These are phyloP conservation scores for Cardamine chenopodiifolia DNA, from an alignment of 345 rosid genomes.

Conservation along the genomic window DNA sequence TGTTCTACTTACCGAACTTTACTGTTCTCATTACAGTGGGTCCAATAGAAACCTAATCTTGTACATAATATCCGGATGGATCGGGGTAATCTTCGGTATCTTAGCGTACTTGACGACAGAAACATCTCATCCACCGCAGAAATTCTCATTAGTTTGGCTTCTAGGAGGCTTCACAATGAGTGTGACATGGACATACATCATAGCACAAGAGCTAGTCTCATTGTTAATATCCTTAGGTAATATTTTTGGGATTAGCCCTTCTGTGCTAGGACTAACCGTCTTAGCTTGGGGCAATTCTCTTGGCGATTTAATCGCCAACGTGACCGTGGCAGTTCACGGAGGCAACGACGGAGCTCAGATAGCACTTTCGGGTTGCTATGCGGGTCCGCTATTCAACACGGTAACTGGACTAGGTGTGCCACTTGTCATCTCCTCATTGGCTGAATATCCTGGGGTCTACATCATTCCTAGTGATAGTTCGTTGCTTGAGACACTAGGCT, in stretches of 20 bases:
- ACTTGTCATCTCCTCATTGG: constrained; percentile 61
- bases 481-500: constrained; percentile 74
- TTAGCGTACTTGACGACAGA: constrained; percentile 56
- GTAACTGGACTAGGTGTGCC: constrained; percentile 80
- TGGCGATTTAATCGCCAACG: constrained; percentile 77
- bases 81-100: constrained; percentile 59
- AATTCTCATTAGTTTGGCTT: constrained; percentile 68
- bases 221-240: constrained; percentile 70
- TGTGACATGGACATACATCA: constrained; percentile 80
- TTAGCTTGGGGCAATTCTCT: constrained; percentile 95
- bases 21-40: constrained; percentile 46
- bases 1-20: constrained; percentile 58
- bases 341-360: constrained; percentile 73
- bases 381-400: constrained; percentile 83
- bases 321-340: constrained; percentile 69
- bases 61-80: constrained; percentile 50
- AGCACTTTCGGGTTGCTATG: constrained; percentile 85
- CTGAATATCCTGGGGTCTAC: constrained; percentile 54
- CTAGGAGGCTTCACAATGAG: constrained; percentile 89
- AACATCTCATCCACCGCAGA: constrained; percentile 63
- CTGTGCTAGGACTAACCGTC: constrained; percentile 78
- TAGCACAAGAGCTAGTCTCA: constrained; percentile 82
- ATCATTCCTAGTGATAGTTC: constrained; percentile 54
- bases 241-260: constrained; percentile 62
- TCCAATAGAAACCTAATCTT: constrained; percentile 37